Percentiles rank a stretch among this genome's conserved stretches.
Conservation (phyloP, 2,329 filamentous ascomycete genomes). For the Penicillium freii region DNA sequence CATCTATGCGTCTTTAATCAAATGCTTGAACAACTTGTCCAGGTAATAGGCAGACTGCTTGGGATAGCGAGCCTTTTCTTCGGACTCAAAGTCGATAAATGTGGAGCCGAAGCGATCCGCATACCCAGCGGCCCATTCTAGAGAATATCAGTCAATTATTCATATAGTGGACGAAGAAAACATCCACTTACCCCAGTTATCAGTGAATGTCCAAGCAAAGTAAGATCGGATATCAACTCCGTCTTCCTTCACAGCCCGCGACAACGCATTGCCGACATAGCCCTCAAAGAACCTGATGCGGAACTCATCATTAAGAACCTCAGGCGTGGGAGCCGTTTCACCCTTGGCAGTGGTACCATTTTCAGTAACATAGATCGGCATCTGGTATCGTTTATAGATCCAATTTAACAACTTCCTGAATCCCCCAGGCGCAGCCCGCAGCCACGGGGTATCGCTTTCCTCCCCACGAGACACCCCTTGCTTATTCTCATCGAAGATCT, state of each 20-base stretch:
- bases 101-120: constrained; percentile 76
- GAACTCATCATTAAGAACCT: constrained; percentile 74
- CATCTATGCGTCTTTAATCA: constrained; percentile 47
- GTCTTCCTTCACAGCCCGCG: constrained; percentile 58
- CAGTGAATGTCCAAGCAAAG: constrained; percentile 77
- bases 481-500: constrained; percentile 66
- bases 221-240: constrained; percentile 72
- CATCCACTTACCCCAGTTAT: constrained; percentile 52
- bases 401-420: constrained; percentile 71
- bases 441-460: constrained; percentile 75
- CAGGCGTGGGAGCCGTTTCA: constrained; percentile 66
- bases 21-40: constrained; percentile 64
- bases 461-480: constrained; percentile 68
- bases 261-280: constrained; percentile 68
- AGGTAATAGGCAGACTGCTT: constrained; percentile 76
- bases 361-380: constrained; percentile 79
- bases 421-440: constrained; percentile 67
- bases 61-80: constrained; percentile 66
- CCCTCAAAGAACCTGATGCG: constrained; percentile 70
- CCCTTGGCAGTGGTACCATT: constrained; percentile 77
- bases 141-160: not conserved
- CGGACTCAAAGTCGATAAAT: constrained; percentile 71
- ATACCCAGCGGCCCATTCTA: constrained; percentile 78
- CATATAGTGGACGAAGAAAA: not conserved
- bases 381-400: constrained; percentile 69